Evolutionary conservation across 176 grass and related monocot genomes (phyloP).

Genomic region (Sorghum bicolor): Sorghum_bicolor_NCBIv3 NC_012871.2:68309001-68309500

Average conservation of each 20-base stretch:
- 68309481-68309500: conserved; percentile 70
- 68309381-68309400: conserved; percentile 96
- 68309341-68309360: conserved; percentile 98
- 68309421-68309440: conserved; percentile 84
- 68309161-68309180: conserved; percentile 87
- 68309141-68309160: conserved; percentile 93
- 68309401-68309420: conserved; percentile 94
- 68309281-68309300: conserved; percentile 81
- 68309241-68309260: conserved; percentile 99
- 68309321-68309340: conserved; percentile 93
- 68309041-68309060: conserved; percentile 68
- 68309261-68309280: conserved; percentile 96
- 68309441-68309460: conserved; percentile 94
- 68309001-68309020: conserved; percentile 81
- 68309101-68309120: conserved; percentile 50
- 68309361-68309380: conserved; percentile 95
- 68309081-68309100: conserved; percentile 30
- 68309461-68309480: conserved; percentile 48
- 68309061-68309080: conserved; percentile 70
- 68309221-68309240: conserved; percentile 99
- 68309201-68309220: conserved; percentile 92
- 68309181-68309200: conserved; percentile 98
- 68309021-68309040: conserved; percentile 72
- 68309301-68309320: conserved; percentile 81
- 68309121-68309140: conserved; percentile 70